Percentiles rank a stretch among this genome's conserved stretches.
These are phyloP conservation scores for Rutstroemia sp. DNA, from an alignment of 2,329 filamentous ascomycete species.

Conservation along the genomic window DNA sequence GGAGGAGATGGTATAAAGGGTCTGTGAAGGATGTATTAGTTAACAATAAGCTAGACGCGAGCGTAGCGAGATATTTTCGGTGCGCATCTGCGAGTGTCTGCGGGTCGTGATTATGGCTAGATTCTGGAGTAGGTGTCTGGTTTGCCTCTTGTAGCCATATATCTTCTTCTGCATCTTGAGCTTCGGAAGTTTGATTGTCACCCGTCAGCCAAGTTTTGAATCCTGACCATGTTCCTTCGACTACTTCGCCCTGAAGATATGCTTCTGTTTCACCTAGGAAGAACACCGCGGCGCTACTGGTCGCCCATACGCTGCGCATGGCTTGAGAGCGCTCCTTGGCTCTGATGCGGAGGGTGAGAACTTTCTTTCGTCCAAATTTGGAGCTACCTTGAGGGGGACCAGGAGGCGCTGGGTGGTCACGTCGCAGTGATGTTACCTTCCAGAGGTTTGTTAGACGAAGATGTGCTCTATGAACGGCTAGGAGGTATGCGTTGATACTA, in stretches of 20 bases:
- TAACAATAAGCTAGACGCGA: conserved; percentile 60
- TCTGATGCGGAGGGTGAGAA: conserved; percentile 55
- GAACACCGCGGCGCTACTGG: conserved; percentile 78
- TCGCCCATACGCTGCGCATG: conserved; percentile 85
- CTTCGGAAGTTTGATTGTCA: conserved; percentile 10
- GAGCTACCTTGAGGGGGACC: conserved; percentile 56
- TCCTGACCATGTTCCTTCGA: conserved; percentile 71
- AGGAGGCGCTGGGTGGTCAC: conserved; percentile 67
- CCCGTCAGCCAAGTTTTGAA: conserved; percentile 67
- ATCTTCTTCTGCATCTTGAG: conserved; percentile 30
- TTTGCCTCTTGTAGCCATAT: conserved; percentile 34
- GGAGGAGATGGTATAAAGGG: conserved; percentile 57
- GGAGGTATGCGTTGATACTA: conserved; percentile 76
- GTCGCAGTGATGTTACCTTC: conserved; percentile 73
- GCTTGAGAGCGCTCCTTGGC: conserved; percentile 54
- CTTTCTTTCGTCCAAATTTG: conserved; percentile 49
- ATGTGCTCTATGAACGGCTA: conserved; percentile 79
- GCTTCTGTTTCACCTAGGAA: conserved; percentile 80
- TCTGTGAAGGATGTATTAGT: conserved; percentile 56
- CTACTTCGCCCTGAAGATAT: conserved; percentile 85
- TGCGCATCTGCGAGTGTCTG: conserved; percentile 79
- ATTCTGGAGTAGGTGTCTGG: conserved; percentile 17
- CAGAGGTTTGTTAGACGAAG: conserved; percentile 78
- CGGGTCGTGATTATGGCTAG: conserved; percentile 56
- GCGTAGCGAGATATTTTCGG: conserved; percentile 61